Base-by-base conservation (phyloP, 257 asterid genomes). In the Ilex aquifolium region DNA sequence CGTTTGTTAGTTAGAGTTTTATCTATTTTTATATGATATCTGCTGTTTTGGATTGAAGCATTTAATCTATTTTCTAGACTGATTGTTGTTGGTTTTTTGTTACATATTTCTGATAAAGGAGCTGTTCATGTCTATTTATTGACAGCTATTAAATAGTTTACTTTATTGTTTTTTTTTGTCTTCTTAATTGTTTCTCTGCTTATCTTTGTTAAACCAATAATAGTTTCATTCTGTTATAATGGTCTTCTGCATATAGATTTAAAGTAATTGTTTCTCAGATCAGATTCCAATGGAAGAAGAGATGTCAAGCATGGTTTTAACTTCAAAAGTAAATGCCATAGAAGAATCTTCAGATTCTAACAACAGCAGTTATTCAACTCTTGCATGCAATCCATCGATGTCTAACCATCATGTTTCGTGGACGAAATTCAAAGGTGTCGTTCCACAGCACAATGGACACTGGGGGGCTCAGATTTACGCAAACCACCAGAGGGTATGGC, bases 391-490 rank as follows among this genome's bases (percentile, higher is more conserved):
- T 3, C 54, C 5, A 4, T 49, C 4, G 4, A 15, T 6, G 14
- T 12, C 5, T 4, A 12, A 49, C 13, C 13, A 49, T 49, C 1
- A 49, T 49, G 54, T 12, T 49, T 49, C 5, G 6, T 49, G 10
- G 54, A 49, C 54, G 54, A 49, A 49, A 49, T 49, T 49, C 54
- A 49, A 49, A 49, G 54, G 54, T 4, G 54, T 49, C 10, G 54
- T 49, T 12, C 54, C 13, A 49, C 54, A 49, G 14, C 54, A 49
- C 14, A 49, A 49, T 49, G 54, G 54, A 12, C 54, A 49, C 10
- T 49, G 54, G 54, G 54, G 54, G 10, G 54, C 54, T 4, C 54
- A 49, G 54, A 49, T 49, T 49, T 49, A 49, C 54, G 54, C 54
- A 4, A 49, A 49, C 14, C 54, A 49, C 16, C 54, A 49, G 10